Conservation (phyloP, 257 asterid genomes). For the Solanum piurae region DNA sequence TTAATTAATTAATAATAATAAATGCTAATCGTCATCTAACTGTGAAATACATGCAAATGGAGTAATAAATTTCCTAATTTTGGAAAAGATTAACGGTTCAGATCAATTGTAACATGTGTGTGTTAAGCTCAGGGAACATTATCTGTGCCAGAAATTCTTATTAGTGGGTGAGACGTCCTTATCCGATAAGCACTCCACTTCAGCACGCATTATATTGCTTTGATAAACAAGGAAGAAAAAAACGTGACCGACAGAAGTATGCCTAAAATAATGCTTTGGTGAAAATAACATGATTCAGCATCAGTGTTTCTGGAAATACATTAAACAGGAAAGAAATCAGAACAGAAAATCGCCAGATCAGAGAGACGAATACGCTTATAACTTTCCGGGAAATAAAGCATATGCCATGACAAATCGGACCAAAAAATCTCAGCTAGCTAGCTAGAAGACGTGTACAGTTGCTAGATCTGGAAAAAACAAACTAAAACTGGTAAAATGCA, state of each 20-base stretch:
- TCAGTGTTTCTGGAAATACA: not conserved
- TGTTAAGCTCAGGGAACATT: not conserved
- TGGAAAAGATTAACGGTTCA: not conserved
- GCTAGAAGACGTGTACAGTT: not conserved
- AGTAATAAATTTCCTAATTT: not conserved
- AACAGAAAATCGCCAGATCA: not conserved
- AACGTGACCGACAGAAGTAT: not conserved
- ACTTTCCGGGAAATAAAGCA: not conserved
- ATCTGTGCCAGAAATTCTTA: not conserved
- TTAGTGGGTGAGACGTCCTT: slow-evolving; percentile 1
- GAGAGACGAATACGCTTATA: not conserved
- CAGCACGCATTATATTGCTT: not conserved
- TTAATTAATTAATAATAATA: not conserved
- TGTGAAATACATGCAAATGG: not conserved
- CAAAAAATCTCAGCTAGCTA: not conserved
- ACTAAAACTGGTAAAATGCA: not conserved
- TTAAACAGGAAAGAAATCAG: not conserved
- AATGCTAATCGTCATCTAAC: not conserved
- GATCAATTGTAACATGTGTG: not conserved
- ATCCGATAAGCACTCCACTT: slow-evolving; percentile 4
- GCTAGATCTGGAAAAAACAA: not conserved
- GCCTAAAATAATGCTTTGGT: not conserved
- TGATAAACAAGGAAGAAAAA: not conserved
- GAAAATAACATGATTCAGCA: not conserved
- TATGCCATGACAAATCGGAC: not conserved